A percentile compares a stretch with the other conserved stretches of the same genome.
phyloP scores from a whole-genome alignment of 2,329 filamentous ascomycete genomes.

The Pseudovirgaria hyperparasitica region DNA sequence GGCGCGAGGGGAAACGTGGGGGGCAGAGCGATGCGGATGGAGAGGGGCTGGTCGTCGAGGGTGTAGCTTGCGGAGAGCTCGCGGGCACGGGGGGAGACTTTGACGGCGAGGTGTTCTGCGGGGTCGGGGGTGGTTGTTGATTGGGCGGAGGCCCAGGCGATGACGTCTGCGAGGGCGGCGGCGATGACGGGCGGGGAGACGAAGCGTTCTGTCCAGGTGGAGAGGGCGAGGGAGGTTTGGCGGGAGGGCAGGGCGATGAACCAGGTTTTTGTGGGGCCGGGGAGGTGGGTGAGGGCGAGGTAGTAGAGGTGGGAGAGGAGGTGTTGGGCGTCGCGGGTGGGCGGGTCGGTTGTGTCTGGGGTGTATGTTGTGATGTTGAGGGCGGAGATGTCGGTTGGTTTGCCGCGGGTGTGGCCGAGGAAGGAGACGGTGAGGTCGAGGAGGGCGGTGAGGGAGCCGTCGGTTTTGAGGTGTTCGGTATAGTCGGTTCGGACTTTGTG shows the following conservation, averaged over 20 bases:
- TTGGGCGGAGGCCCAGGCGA: conserved; percentile 46
- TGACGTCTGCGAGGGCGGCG: conserved; percentile 53
- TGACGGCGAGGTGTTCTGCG: conserved; percentile 51
- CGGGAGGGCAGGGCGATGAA: conserved; percentile 68
- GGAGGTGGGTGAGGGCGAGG: conserved; percentile 61
- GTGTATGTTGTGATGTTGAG: conserved; percentile 58
- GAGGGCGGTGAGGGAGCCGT: conserved; percentile 54
- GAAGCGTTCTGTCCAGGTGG: conserved; percentile 73
- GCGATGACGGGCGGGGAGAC: conserved; percentile 58
- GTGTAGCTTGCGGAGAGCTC: conserved; percentile 79
- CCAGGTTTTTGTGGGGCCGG: conserved; percentile 71
- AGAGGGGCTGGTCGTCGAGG: conserved; percentile 74
- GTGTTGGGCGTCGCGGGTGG: conserved; percentile 68
- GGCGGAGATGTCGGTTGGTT: conserved; percentile 56
- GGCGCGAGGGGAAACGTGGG: conserved; percentile 69
- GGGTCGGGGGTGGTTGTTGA: conserved; percentile 20
- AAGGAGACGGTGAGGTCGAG: conserved; percentile 75
- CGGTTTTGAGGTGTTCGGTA: conserved; percentile 62
- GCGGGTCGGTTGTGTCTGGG: conserved; percentile 38
- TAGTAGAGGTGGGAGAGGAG: conserved; percentile 80
- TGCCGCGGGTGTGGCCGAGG: conserved; percentile 63
- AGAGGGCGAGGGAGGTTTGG: conserved; percentile 67
- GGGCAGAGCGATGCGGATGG: conserved; percentile 72
- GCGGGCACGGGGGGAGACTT: conserved; percentile 54
- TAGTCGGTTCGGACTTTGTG: conserved; percentile 77